Conservation (phyloP, 2,329 filamentous ascomycete genomes). For the Ustulina deusta region DNA sequence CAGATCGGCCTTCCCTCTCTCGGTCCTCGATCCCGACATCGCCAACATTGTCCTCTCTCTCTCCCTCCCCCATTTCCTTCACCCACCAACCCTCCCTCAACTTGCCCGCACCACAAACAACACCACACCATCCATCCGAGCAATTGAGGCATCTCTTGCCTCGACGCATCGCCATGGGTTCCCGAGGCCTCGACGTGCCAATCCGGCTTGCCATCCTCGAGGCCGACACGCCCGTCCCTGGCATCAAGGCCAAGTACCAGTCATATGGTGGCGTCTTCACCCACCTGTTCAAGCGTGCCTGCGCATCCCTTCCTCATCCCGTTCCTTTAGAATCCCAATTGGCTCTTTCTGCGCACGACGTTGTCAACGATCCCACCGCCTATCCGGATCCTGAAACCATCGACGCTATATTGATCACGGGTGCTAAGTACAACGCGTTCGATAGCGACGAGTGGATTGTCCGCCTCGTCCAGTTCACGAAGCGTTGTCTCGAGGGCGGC, state of each 20-base stretch:
- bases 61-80: neutral
- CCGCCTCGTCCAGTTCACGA: constrained; percentile 76
- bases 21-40: constrained; percentile 11
- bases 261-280: constrained; percentile 80
- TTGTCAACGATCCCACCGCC: constrained; percentile 70
- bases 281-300: constrained; percentile 67
- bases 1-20: neutral
- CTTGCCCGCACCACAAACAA: neutral
- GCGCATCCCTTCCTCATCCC: constrained; percentile 58
- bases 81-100: constrained; percentile 7
- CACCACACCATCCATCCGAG: constrained; percentile 5
- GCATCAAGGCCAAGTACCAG: constrained; percentile 73
- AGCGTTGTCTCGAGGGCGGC: constrained; percentile 67
- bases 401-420: constrained; percentile 86
- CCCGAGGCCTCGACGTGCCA: constrained; percentile 53
- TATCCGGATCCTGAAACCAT: constrained; percentile 81
- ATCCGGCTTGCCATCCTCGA: constrained; percentile 89
- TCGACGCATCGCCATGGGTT: constrained; percentile 46
- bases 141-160: neutral
- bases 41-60: neutral
- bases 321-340: constrained; percentile 60
- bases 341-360: constrained; percentile 74
- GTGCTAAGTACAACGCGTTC: constrained; percentile 79
- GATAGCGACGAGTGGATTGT: constrained; percentile 81
- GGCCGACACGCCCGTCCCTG: constrained; percentile 80